Conservation (phyloP, 148 eudicot genomes). For the Spergularia marina region DNA sequence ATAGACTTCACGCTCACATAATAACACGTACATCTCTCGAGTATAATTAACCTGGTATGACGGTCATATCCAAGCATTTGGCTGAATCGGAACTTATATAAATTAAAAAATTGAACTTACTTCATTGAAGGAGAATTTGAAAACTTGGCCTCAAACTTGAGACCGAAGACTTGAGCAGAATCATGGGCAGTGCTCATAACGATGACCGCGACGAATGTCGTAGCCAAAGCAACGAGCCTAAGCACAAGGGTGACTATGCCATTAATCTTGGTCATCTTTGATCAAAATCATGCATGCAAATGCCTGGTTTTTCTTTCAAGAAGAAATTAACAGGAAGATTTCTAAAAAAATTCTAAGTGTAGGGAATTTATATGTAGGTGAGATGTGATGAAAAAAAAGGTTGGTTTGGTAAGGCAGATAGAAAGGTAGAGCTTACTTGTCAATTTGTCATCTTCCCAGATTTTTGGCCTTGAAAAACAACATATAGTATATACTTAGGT, state of each 20-base stretch:
- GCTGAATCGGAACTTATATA: not conserved
- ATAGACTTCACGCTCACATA: not conserved
- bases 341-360: not conserved
- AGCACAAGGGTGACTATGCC: slow-evolving; percentile 44
- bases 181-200: slow-evolving; percentile 73
- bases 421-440: slow-evolving; percentile 13
- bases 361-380: slow-evolving; percentile 4
- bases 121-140: slow-evolving; percentile 65
- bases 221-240: slow-evolving; percentile 60
- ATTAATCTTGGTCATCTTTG: slow-evolving; percentile 43
- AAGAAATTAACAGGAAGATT: not conserved
- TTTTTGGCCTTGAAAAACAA: slow-evolving; percentile 16
- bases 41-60: too few species aligned
- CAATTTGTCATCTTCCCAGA: slow-evolving; percentile 2
- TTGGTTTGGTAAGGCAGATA: slow-evolving; percentile 27
- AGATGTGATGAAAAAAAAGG: not conserved
- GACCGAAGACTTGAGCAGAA: slow-evolving; percentile 47
- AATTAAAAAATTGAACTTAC: slow-evolving; percentile 37
- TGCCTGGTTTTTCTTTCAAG: not conserved
- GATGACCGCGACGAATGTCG: slow-evolving; percentile 51
- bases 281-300: not conserved
- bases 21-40: too few species aligned
- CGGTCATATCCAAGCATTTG: not conserved
- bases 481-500: slow-evolving; percentile 24
- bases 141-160: slow-evolving; percentile 72